Percentiles rank a stretch among this genome's conserved stretches.
These are phyloP conservation scores for Fragosphaeria purpurea DNA, from an alignment of 2,329 filamentous ascomycete genomes.

Conservation along the genomic window DNA sequence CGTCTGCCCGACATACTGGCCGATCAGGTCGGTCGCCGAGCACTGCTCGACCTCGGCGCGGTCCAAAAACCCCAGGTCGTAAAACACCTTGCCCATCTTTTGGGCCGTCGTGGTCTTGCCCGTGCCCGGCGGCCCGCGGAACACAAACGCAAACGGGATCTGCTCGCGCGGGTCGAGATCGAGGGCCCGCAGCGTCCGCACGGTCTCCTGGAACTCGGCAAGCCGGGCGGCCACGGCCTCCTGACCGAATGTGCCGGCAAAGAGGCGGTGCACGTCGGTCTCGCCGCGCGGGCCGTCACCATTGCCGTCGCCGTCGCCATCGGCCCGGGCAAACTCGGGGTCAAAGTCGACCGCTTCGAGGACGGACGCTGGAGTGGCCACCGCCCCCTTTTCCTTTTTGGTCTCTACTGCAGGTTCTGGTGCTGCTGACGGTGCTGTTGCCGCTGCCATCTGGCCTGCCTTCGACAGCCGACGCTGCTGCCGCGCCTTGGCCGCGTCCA, in stretches of 20 bases:
- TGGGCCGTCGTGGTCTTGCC: conserved; percentile 63
- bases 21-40: conserved; percentile 59
- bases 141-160: conserved; percentile 58
- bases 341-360: conserved; percentile 43
- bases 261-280: conserved; percentile 43
- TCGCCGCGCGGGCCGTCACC: conserved; percentile 20
- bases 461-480: conserved; percentile 21
- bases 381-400: too few species aligned
- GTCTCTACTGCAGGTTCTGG: too few species aligned
- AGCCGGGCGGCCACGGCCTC: conserved; percentile 29
- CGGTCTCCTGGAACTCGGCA: conserved; percentile 39
- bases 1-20: conserved; percentile 58
- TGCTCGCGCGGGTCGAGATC: conserved; percentile 45
- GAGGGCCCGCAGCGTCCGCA: conserved; percentile 37
- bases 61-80: conserved; percentile 59
- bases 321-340: conserved; percentile 44
- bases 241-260: conserved; percentile 49
- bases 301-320: conserved; percentile 10
- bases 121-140: conserved; percentile 48
- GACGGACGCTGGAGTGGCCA: conserved; percentile 10
- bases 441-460: neutral
- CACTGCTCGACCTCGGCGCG: conserved; percentile 44
- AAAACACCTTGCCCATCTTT: conserved; percentile 67
- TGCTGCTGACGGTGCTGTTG: too few species aligned
- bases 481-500: conserved; percentile 43